Percentiles rank a stretch among this genome's conserved stretches.
Conservation (phyloP, 495 filamentous ascomycete species). For the Podospora fimiseda region DNA sequence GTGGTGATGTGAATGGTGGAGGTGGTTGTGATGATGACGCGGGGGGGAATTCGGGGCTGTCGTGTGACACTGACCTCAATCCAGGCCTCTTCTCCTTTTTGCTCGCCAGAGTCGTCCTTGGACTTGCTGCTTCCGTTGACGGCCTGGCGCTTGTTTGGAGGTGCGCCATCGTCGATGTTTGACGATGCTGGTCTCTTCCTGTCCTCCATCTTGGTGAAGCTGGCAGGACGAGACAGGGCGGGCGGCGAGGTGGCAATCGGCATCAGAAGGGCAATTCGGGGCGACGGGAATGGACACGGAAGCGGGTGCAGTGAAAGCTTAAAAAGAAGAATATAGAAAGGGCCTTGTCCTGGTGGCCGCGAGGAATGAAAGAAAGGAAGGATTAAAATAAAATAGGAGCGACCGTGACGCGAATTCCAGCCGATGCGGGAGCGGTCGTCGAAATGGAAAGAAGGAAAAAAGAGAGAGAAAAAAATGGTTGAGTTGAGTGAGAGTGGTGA, state of each 20-base stretch:
- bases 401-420: conserved; percentile 28
- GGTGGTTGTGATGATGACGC: conserved; percentile 14
- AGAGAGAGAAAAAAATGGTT: conserved; percentile 9
- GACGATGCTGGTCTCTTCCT: conserved; percentile 80
- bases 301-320: conserved; percentile 22
- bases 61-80: conserved; percentile 68
- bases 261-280: conserved; percentile 53
- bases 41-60: conserved; percentile 12
- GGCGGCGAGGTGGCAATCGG: conserved; percentile 67
- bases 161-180: conserved; percentile 70
- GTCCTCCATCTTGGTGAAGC: conserved; percentile 87
- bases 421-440: conserved; percentile 21
- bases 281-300: conserved; percentile 11
- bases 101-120: conserved; percentile 65
- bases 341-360: no score
- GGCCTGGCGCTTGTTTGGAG: conserved; percentile 80
- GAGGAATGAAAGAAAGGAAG: conserved; percentile 14
- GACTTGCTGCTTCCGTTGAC: conserved; percentile 68
- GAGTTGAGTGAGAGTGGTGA: neutral
- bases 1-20: neutral
- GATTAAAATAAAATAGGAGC: conserved; percentile 28
- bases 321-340: neutral
- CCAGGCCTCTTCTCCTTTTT: conserved; percentile 70
- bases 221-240: conserved; percentile 60
- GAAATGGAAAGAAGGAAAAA: conserved; percentile 7